phyloP scores from a whole-genome alignment of 371 early-diverging fungal species.

The Catenaria anguillulae region DNA sequence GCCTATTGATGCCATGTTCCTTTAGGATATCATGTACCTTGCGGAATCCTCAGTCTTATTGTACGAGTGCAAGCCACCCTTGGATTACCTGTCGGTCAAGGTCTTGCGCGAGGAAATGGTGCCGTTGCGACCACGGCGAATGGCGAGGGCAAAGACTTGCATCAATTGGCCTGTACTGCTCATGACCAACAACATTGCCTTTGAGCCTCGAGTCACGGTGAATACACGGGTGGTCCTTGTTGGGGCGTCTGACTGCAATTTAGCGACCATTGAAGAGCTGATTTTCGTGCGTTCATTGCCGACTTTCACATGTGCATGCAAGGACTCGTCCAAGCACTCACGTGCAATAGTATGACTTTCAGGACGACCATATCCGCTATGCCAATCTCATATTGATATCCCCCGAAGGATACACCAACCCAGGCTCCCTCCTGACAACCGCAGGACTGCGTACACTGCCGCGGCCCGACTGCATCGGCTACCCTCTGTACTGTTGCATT shows the following conservation, averaged over 20 bases:
- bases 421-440: no score
- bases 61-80: background rate
- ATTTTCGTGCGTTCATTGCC: background rate
- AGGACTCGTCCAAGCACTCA: no score
- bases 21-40: constrained; percentile 11
- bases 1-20: no score
- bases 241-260: background rate
- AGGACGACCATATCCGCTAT: background rate
- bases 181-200: background rate
- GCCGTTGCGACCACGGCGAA: background rate
- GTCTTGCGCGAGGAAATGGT: background rate
- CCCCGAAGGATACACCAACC: background rate
- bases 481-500: background rate
- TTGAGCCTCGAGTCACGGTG: background rate
- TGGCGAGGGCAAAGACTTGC: background rate
- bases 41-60: background rate
- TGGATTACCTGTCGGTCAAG: background rate
- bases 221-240: background rate
- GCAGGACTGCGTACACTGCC: no score
- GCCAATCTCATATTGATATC: background rate
- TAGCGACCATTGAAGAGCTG: background rate
- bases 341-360: no score
- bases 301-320: background rate
- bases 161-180: no score
- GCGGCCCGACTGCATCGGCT: background rate